Evolutionary conservation across 1,284 basidiomycete genomes (phyloP), one percentile per base, ranked within the genome.

Genomic region (Pisolithus thermaeus): DNA sequence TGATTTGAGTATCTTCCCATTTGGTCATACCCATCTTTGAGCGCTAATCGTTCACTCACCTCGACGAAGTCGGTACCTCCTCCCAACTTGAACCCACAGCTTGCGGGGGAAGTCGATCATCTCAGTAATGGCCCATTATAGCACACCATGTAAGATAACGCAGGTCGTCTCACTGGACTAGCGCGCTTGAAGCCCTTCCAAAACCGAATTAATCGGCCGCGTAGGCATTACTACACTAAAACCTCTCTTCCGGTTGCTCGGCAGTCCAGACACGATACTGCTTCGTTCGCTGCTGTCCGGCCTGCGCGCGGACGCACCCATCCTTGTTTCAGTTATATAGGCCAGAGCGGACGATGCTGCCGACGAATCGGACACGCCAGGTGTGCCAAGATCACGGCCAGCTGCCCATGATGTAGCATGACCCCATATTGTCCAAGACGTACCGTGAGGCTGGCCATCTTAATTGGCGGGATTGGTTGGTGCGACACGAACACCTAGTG

Each of bases 381-480:
- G 66, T 45, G 51, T 47, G 9, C 61, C 61, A 55, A 59, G 72
- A 49, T 59, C 70, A 11, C 72, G 71, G 12, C 80, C 84, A 52
- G 86, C 86, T 0, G 90, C 97, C 1, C 99, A 97, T 70, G 92
- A 99, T 63, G 70, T 96, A 16, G 84, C 92, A 14, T 71, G 77
- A 20, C 81, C 80, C 16, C 84, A 85, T 48, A 75, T 68, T 0
- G 77, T 89, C 0, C 83, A 96, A 25, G 90, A 97, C 64, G 79
- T 92, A 37, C 99, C 80, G 83, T 58, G 93, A 93, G 4, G 86
- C 83, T 44, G 77, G 81, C 16, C 80, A 94, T 62, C 87, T 92
- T 0, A 87, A 89, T 30, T 83, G 83, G 83, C 93, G n/a, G n/a
- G n/a, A n/a, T n/a, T n/a, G n/a, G n/a, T n/a, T n/a, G n/a, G n/a